Conservation (phyloP, 208 protist species). For the Leishmania turanica region DNA sequence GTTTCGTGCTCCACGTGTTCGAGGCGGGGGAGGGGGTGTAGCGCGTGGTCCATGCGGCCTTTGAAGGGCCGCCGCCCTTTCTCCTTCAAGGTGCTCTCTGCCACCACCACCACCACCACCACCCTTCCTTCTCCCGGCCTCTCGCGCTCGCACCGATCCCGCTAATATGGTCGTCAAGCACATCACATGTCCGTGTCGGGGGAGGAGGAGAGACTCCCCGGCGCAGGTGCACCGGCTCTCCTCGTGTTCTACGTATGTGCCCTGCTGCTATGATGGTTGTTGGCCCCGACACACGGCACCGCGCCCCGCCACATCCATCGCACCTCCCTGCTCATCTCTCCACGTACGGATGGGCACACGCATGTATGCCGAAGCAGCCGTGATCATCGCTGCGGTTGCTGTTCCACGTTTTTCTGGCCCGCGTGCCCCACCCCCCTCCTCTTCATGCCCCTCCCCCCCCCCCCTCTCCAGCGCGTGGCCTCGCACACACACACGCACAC, state of each 20-base stretch:
- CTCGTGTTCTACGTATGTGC: too few relatives aligned
- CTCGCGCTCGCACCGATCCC: not conserved
- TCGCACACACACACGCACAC: too few relatives aligned
- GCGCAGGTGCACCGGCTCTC: too few relatives aligned
- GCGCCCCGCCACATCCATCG: not conserved
- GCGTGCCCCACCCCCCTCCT: not conserved
- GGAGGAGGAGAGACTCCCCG: not conserved
- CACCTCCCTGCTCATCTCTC: not conserved
- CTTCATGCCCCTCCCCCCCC: not conserved
- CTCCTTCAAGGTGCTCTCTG: not conserved
- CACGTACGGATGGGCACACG: not conserved
- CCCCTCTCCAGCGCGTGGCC: not conserved
- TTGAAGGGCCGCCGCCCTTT: not conserved
- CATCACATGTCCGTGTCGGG: not conserved
- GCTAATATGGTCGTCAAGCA: not conserved
- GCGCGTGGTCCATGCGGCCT: not conserved
- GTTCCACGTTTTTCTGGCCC: too few relatives aligned
- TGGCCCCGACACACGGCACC: not conserved
- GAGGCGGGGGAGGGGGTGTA: not conserved
- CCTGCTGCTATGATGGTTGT: not conserved
- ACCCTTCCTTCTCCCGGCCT: not conserved
- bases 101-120: too few relatives aligned
- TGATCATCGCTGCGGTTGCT: not conserved
- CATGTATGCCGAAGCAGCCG: not conserved
- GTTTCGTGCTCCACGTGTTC: too few relatives aligned